Conservation (phyloP, 257 asterid species). For the Echium plantagineum region DNA sequence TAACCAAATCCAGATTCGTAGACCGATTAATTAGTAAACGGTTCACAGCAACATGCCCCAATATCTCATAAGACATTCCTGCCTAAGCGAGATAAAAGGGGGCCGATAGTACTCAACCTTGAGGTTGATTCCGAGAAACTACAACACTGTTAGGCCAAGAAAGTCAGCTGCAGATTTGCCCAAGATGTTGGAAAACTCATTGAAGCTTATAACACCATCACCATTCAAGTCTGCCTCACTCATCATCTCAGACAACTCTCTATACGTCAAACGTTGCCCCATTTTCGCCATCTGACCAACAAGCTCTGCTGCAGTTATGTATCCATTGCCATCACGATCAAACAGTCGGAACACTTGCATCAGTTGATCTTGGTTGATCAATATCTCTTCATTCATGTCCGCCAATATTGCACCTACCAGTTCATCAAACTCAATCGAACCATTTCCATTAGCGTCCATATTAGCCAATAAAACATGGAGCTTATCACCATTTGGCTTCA, state of each 20-base stretch:
- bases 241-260: constrained; percentile 34
- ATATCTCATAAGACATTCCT: no score
- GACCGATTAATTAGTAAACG: background rate
- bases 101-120: no score
- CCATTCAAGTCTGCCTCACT: constrained; percentile 48
- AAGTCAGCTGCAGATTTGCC: constrained; percentile 37
- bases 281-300: constrained; percentile 48
- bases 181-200: constrained; percentile 38
- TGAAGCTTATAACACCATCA: constrained; percentile 52
- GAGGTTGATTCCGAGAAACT: background rate
- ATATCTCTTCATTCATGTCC: constrained; percentile 30
- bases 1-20: no score
- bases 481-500: constrained; percentile 36
- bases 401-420: constrained; percentile 37
- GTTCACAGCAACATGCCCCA: no score
- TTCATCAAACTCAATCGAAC: constrained; percentile 39
- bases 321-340: constrained; percentile 47
- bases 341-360: constrained; percentile 40
- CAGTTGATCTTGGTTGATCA: constrained; percentile 44
- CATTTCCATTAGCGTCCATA: constrained; percentile 50
- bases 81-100: no score
- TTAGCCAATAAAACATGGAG: constrained; percentile 25
- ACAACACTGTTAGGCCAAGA: constrained; percentile 18
- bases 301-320: constrained; percentile 41
- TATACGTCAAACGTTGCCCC: constrained; percentile 41